Base-by-base conservation (phyloP, 2,329 filamentous ascomycete species). In the Knufia fluminis region DNA sequence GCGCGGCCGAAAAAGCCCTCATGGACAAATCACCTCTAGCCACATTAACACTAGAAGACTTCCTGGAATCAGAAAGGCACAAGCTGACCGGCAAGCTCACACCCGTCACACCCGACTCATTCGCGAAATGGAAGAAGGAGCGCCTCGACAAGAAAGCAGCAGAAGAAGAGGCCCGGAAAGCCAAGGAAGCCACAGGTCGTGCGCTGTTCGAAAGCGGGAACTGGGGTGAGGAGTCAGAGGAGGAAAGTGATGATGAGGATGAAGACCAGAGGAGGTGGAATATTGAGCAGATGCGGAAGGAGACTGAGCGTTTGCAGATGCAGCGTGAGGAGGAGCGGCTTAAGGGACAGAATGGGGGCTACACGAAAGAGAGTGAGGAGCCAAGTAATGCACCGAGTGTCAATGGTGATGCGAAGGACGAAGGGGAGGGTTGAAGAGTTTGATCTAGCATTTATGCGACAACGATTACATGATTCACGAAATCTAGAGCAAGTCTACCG, bases 81-180 rank as follows among this genome's bases (percentile, higher is more conserved):
- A 97, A 97, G 70, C 80, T 98, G 46, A 90, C 85, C 0, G 92
- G 91, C 49, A 89, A 76, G 1, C 76, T 97, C 46, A 98, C 94
- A 1, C 94, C 94, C 3, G 94, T 98, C 54, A 98, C 86, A 1
- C 84, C 83, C 2, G 92, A 98, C 64, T 77, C 81, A 1, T 98
- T 98, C 64, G 88, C 88, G 54, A 92, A 92, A 64, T 98, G 92
- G 92, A 98, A 98, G 77, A 83, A 90, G 71, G 85, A 94, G 47
- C 85, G 92, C 39, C 65, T 97, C 59, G 82, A 89, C 68, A 98
- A 98, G 82, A 97, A 95, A 77, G 85, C 83, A 14, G 92, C 92
- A 19, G 92, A 98, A 62, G 86, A 92, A 58, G 83, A 95, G 69
- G 88, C 89, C 42, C 82, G 84, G 64, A 82, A 85, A 69, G 86